Base-by-base conservation (phyloP, 163 green algal species). In the Scenedesmus sp. region DNA sequence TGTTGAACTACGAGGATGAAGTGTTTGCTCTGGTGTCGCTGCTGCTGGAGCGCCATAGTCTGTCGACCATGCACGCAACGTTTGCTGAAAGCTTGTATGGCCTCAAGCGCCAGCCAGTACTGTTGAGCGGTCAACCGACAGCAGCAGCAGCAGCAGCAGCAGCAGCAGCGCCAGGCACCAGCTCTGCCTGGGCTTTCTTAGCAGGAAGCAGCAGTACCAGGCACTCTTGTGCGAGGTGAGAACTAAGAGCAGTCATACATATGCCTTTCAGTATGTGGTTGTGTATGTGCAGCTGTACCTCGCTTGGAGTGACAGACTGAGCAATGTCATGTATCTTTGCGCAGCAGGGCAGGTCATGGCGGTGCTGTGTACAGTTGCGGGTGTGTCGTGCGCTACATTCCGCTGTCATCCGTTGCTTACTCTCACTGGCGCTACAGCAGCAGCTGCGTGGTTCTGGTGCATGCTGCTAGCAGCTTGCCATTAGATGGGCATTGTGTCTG, bases 51-150 rank as follows among this genome's bases (percentile, higher is more conserved):
- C 90, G 93, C 15, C 94, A 97, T 79, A 96, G 93, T 72, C 92
- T 99, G 20, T 70, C 85, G 1, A 94, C 78, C n/a, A 86, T 79
- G 33, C 93, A 94, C 59, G 96, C 94, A 33, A 96, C 97, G 4
- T 98, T 99, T 94, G 93, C 97, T 46, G 97, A 99, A 78, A 95
- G 93, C 70, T 87, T 99, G 20, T 99, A 99, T 91, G 97, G 95
- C 35, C 91, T 99, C 35, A 94, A 93, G 40, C 84, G 92, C 0
- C 56, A 89, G 53, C 87, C 79, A 88, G 35, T n/a, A 10, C 46
- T 13, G 33, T 7, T 33, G 53, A 44, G 26, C 30, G n/a, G 10
- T 3, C 24, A 33, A n/a, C 35, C 35, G 1, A 12, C 56, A 76
- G 80, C 88, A 79, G 59, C 61, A 40, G 83, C 56, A 43, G 35